Evolutionary conservation across 345 rosid genomes (phyloP).

Genomic region (Moringa oleifera): DNA sequence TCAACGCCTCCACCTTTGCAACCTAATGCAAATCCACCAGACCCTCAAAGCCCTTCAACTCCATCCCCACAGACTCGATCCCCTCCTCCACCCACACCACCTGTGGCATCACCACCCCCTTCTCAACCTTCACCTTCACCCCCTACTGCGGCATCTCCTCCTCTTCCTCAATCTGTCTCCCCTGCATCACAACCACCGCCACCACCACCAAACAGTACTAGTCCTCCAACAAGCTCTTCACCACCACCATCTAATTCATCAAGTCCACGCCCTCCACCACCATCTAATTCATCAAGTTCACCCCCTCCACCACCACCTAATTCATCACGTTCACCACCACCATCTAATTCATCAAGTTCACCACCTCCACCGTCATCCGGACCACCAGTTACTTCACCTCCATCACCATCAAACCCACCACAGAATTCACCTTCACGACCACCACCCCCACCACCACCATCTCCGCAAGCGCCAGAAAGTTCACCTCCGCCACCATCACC

Average conservation of each 20-base stretch:
- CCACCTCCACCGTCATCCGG: slow-evolving; percentile 13
- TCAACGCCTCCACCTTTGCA: slow-evolving; percentile 27
- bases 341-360: slow-evolving; percentile 14
- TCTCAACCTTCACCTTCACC: slow-evolving; percentile 14
- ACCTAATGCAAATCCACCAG: not conserved
- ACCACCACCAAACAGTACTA: slow-evolving; percentile 19
- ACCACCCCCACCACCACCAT: too few relatives aligned
- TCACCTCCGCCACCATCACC: slow-evolving; percentile 22
- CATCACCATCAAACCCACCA: slow-evolving; percentile 28
- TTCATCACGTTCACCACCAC: slow-evolving; percentile 20
- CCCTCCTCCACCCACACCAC: slow-evolving; percentile 13
- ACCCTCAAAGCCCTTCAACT: slow-evolving; percentile 1
- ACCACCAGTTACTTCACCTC: slow-evolving; percentile 19
- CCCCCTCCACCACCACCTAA: slow-evolving; percentile 25
- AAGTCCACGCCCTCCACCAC: slow-evolving; percentile 17
- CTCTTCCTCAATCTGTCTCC: too few relatives aligned
- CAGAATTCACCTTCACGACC: slow-evolving; percentile 25
- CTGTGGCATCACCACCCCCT: slow-evolving; percentile 20
- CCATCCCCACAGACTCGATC: slow-evolving; percentile 1
- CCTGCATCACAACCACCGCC: too few relatives aligned
- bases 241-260: slow-evolving; percentile 22
- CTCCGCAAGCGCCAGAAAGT: not conserved
- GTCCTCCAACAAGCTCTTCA: slow-evolving; percentile 14
- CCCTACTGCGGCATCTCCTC: slow-evolving; percentile 17
- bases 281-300: slow-evolving; percentile 19